Conservation (phyloP, 208 protist species). For the Jaenimonas drosophilae region DNA sequence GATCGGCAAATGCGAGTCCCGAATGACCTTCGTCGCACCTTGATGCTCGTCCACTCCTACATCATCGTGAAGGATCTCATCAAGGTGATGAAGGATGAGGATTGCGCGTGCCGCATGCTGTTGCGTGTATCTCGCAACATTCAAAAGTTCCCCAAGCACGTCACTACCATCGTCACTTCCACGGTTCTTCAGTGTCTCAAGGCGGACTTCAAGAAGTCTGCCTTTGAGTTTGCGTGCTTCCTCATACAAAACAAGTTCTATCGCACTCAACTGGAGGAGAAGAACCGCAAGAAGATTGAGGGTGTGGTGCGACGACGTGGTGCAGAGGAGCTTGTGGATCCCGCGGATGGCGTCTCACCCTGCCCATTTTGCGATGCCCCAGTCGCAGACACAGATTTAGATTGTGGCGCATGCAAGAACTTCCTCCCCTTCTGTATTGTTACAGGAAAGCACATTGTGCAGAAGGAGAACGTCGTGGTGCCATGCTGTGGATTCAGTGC, state of each 20-base stretch:
- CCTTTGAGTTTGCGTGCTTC: conserved; percentile 93
- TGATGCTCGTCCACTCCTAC: conserved; percentile 97
- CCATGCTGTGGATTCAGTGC: conserved; percentile 91
- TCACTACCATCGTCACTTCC: conserved; percentile 92
- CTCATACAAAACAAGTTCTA: conserved; percentile 94
- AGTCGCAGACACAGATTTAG: conserved; percentile 84
- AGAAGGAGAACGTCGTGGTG: conserved; percentile 79
- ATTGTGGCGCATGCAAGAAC: conserved; percentile 93
- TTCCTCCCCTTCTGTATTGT: conserved; percentile 93
- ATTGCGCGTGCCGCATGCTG: conserved; percentile 92
- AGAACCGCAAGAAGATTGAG: conserved; percentile 95
- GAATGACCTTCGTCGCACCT: conserved; percentile 78
- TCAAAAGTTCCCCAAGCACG: conserved; percentile 91
- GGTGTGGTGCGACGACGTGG: conserved; percentile 87
- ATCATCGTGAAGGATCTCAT: conserved; percentile 93
- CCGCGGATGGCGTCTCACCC: conserved; percentile 66
- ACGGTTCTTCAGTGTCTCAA: conserved; percentile 95
- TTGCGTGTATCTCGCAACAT: conserved; percentile 94
- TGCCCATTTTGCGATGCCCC: conserved; percentile 91
- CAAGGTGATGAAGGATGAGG: conserved; percentile 84
- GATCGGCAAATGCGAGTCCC: conserved; percentile 83
- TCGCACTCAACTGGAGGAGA: conserved; percentile 85
- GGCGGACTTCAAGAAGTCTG: conserved; percentile 81
- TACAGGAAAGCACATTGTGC: conserved; percentile 89
- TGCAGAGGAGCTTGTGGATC: conserved; percentile 80